Base-by-base conservation (phyloP, 78 protist species). In the Parvularia atlantis region DNA sequence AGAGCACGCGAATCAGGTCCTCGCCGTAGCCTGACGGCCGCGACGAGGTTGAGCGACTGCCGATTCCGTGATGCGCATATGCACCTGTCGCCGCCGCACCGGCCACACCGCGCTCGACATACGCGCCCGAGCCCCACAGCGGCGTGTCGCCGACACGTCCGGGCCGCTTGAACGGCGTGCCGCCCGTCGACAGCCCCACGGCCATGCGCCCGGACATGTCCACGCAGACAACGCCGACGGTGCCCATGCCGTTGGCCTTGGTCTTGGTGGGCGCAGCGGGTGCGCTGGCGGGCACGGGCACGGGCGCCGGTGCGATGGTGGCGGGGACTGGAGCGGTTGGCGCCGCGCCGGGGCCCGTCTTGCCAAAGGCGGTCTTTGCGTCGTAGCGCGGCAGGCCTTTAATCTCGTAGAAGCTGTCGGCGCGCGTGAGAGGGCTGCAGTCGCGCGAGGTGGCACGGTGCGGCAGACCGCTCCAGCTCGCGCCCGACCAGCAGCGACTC, bases 121-220 rank as follows among this genome's bases (percentile, higher is more conserved):
- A 64, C 11, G 46, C 44, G 19, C 69, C 69, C 10, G 69, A 6
- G 10, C 69, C 69, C 35, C 35, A 36, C 40, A 65, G 26, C 13
- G 69, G 69, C 11, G 58, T 36, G 44, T 65, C 69, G 52, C 69
- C 69, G 30, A 65, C 69, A 26, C 69, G 44, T 11, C 69, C 69
- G 28, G 69, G 69, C 9, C 35, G 44, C 52, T 65, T 65, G 30
- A 65, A 36, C 19, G 69, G 69, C 28, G 30, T 65, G 6, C 69
- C 69, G 11, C 69, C 69, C 36, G 69, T 65, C 36, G 69, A 65
- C 6, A 36, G 19, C n/a, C 33, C 69, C 58, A 36, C 69, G 16
- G 69, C 69, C 44, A 65, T 10, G 11, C 11, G 35, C n/a, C 69
- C 69, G 13, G 6, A 11, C 28, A 24, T 7, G 44, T 65, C 69